These are phyloP conservation scores for Dalbergia cultrata DNA, from an alignment of 306 rosid genomes.

Conservation along the genomic window DNA sequence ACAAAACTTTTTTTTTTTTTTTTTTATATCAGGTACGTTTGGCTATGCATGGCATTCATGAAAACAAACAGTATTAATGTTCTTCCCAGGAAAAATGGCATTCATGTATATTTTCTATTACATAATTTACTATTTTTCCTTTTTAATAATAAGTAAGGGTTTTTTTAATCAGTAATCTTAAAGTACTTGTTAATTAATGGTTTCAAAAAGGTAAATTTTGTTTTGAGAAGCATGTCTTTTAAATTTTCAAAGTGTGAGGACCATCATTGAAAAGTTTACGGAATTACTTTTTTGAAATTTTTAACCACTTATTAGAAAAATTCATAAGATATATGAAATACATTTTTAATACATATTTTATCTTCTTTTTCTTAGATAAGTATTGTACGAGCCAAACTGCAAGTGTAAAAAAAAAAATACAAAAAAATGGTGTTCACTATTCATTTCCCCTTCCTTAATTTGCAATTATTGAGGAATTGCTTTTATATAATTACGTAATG, in stretches of 20 bases:
- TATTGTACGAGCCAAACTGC: neutral
- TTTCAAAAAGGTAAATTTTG: too few relatives aligned
- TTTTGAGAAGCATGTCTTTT: too few relatives aligned
- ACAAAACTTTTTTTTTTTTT: neutral
- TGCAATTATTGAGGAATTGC: neutral
- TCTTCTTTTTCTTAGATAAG: neutral
- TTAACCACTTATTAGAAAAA: too few relatives aligned
- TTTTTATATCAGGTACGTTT: neutral
- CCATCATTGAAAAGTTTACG: too few relatives aligned
- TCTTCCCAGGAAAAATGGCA: neutral
- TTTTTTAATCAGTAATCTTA: too few relatives aligned
- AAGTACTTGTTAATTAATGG: too few relatives aligned
- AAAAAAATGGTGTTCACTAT: neutral
- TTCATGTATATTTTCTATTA: neutral
- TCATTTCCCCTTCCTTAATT: neutral
- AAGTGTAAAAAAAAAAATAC: neutral
- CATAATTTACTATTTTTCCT: neutral
- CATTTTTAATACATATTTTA: too few relatives aligned
- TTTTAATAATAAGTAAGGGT: neutral
- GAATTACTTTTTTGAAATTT: too few relatives aligned
- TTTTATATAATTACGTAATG: too few relatives aligned
- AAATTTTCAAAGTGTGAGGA: too few relatives aligned
- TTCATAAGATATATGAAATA: too few relatives aligned
- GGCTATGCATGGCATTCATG: neutral
- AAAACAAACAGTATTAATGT: neutral